A percentile compares a stretch with the other conserved stretches of the same genome.
These are phyloP conservation scores for Sporothrix curviconia DNA, from an alignment of 2,329 filamentous ascomycete species.

Conservation along the genomic window DNA sequence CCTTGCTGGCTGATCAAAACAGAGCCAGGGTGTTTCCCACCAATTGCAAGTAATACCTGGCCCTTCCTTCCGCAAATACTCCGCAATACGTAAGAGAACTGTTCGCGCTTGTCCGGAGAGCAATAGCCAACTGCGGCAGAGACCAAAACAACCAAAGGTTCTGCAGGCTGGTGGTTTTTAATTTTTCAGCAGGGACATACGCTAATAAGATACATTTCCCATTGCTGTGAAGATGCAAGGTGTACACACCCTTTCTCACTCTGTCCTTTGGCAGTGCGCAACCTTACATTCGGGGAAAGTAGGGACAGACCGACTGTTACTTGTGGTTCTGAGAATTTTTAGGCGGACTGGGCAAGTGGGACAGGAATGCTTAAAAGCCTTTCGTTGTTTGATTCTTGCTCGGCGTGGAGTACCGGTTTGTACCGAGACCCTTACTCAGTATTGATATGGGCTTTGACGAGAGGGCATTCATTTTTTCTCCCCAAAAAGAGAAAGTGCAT, in stretches of 20 bases:
- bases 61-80: not conserved
- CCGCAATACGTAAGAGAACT: not conserved
- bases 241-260: too few species aligned
- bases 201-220: too few species aligned
- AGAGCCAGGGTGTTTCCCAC: too few species aligned
- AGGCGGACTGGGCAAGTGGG: not conserved
- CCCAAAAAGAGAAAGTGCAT: too few species aligned
- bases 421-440: too few species aligned
- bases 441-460: too few species aligned
- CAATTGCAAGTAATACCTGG: too few species aligned
- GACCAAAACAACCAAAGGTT: not conserved
- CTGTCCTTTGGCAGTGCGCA: too few species aligned
- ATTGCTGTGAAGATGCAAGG: too few species aligned
- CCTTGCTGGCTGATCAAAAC: too few species aligned
- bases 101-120: not conserved
- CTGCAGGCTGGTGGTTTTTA: not conserved
- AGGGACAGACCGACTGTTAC: not conserved
- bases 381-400: not conserved
- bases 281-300: constrained; percentile 10
- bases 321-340: not conserved
- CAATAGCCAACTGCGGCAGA: constrained; percentile 1
- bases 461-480: not conserved
- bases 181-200: too few species aligned
- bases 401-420: too few species aligned
- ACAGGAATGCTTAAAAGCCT: not conserved